Evolutionary conservation across 2,329 filamentous ascomycete species (phyloP).

Genomic region (Fusarium metavorans): DNA sequence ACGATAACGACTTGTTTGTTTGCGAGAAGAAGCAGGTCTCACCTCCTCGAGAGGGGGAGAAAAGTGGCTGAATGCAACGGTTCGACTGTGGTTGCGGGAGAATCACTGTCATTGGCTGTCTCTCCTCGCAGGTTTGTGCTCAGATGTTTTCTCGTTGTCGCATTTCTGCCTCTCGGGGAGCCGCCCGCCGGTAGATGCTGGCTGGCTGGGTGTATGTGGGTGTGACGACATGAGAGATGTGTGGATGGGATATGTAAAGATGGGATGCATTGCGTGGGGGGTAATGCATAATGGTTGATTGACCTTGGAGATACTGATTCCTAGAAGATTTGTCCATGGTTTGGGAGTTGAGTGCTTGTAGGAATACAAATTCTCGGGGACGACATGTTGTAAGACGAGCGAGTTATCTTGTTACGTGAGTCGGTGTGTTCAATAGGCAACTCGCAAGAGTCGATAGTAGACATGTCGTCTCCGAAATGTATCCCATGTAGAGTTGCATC

Average conservation of each 20-base stretch:
- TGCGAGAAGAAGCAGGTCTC: not conserved
- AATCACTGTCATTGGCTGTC: constrained; percentile 13
- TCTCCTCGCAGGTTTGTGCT: constrained; percentile 7
- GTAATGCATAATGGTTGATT: not conserved
- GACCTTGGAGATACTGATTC: not conserved
- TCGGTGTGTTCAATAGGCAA: not conserved
- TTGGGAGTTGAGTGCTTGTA: not conserved
- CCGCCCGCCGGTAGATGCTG: not conserved
- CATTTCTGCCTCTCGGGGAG: constrained; percentile 8
- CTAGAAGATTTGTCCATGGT: not conserved
- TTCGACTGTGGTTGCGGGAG: constrained; percentile 5
- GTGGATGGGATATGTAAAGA: not conserved
- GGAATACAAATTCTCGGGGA: not conserved
- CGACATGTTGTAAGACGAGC: not conserved
- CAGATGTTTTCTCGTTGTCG: constrained; percentile 33
- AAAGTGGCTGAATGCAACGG: constrained; percentile 29
- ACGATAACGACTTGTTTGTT: not conserved
- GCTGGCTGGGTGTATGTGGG: constrained; percentile 23
- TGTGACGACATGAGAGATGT: constrained; percentile 26
- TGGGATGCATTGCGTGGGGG: constrained; percentile 22
- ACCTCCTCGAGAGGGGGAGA: constrained; percentile 2
- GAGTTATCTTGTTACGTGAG: not conserved
- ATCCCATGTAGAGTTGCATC: constrained; percentile 13
- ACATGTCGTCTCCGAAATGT: not conserved
- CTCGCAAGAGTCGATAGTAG: not conserved